phyloP scores from a whole-genome alignment of 1,284 basidiomycete genomes.

The Coniferiporia sulphurascens region DNA sequence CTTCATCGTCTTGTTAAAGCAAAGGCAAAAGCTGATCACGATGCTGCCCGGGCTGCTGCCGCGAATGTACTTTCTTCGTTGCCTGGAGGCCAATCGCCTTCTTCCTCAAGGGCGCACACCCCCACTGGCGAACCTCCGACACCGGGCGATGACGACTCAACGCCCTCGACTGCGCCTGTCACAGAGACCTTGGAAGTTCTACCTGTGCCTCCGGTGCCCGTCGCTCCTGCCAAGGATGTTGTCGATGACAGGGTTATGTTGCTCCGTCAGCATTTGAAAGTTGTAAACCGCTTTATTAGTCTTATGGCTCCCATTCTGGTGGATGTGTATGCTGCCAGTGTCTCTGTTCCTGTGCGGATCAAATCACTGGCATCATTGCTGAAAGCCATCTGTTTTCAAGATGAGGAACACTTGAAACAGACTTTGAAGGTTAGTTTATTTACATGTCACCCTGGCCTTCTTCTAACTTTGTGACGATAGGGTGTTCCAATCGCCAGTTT shows the following conservation, averaged over 20 bases:
- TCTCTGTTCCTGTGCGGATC: constrained; percentile 77
- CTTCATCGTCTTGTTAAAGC: constrained; percentile 68
- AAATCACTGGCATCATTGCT: constrained; percentile 84
- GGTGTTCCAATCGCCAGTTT: constrained; percentile 89
- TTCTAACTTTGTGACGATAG: constrained; percentile 36
- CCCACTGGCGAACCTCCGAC: constrained; percentile 21
- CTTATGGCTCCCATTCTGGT: constrained; percentile 88
- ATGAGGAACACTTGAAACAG: constrained; percentile 67
- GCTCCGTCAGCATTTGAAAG: constrained; percentile 65
- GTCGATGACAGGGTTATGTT: constrained; percentile 60
- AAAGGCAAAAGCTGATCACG: constrained; percentile 71
- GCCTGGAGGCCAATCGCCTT: constrained; percentile 26
- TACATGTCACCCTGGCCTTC: background rate
- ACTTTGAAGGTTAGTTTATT: constrained; percentile 61
- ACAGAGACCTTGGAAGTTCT: constrained; percentile 1
- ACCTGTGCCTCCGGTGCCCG: constrained; percentile 7
- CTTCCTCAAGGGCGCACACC: constrained; percentile 20
- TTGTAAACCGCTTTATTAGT: constrained; percentile 81
- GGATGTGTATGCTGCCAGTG: constrained; percentile 93
- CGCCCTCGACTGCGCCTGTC: constrained; percentile 3
- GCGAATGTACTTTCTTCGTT: constrained; percentile 31
- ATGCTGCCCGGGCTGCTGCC: constrained; percentile 53
- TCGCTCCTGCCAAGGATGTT: constrained; percentile 31
- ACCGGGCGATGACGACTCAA: constrained; percentile 21
- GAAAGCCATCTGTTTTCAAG: constrained; percentile 86